Percentiles rank a stretch among this genome's conserved stretches.
phyloP scores from a whole-genome alignment of 2,329 filamentous ascomycete species.

The Penicillium sp. region DNA sequence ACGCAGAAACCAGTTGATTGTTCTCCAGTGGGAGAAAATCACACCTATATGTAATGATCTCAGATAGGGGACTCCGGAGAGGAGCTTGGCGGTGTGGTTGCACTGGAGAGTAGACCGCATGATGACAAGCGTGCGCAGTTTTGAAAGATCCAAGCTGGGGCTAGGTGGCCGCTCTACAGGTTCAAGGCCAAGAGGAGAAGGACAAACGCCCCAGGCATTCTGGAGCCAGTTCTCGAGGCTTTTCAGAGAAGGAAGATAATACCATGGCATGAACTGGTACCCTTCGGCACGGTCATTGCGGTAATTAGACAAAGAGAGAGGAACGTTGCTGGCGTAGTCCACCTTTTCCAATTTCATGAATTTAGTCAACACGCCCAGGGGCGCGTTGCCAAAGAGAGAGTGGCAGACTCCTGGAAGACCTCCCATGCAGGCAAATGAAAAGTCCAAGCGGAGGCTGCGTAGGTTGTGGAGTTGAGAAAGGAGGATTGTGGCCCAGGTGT shows the following conservation, averaged over 20 bases:
- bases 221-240: constrained; percentile 7
- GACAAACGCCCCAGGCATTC: background rate
- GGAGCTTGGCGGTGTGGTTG: background rate
- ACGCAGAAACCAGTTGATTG: background rate
- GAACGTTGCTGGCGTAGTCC: constrained; percentile 4
- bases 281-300: too few species aligned
- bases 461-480: constrained; percentile 4
- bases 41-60: background rate
- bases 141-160: background rate
- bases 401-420: constrained; percentile 1
- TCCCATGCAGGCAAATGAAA: background rate
- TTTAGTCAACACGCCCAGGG: background rate
- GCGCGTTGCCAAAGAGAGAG: background rate
- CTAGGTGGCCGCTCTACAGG: background rate
- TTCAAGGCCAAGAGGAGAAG: background rate
- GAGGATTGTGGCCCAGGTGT: background rate
- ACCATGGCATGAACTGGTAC: constrained; percentile 6
- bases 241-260: constrained; percentile 5
- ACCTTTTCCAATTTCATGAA: constrained; percentile 1
- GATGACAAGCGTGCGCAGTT: background rate
- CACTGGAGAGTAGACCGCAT: background rate
- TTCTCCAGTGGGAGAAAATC: background rate
- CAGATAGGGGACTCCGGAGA: background rate
- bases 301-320: background rate
- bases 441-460: constrained; percentile 1